Percentiles rank a stretch among this genome's conserved stretches.
Evolutionary conservation across 2,329 filamentous ascomycete species (phyloP).

Genomic region (Talaromyces sp.): DNA sequence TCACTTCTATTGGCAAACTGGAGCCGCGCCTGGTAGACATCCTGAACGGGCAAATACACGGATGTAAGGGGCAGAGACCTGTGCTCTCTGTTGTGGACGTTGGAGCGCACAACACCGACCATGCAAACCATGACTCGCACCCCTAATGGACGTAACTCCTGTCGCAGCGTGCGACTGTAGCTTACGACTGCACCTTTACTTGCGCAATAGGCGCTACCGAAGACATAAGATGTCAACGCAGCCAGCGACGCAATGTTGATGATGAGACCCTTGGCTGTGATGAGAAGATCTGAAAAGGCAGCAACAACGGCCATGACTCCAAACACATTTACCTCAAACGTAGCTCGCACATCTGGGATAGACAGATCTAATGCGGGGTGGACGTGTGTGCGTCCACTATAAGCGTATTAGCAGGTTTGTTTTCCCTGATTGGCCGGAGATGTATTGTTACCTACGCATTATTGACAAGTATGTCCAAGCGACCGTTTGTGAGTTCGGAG

Average conservation of each 20-base stretch:
- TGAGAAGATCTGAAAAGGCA: constrained; percentile 4
- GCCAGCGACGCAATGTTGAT: constrained; percentile 4
- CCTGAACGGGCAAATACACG: background rate
- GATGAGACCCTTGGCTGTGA: background rate
- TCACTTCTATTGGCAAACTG: constrained; percentile 1
- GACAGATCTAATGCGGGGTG: constrained; percentile 2
- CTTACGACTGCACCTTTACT: constrained; percentile 4
- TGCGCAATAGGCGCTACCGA: constrained; percentile 8
- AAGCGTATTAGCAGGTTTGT: background rate
- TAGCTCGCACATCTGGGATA: background rate
- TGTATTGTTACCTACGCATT: constrained; percentile 1
- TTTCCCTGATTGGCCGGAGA: background rate
- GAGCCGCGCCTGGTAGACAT: background rate
- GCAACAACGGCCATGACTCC: constrained; percentile 5
- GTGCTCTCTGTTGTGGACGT: constrained; percentile 9
- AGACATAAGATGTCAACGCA: background rate
- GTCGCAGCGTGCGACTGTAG: background rate
- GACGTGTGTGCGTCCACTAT: constrained; percentile 1
- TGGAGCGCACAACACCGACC: constrained; percentile 4
- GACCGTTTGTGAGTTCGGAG: background rate
- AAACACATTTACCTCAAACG: constrained; percentile 6
- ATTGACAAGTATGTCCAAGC: constrained; percentile 5
- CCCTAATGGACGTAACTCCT: constrained; percentile 2
- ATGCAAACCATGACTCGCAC: constrained; percentile 8
- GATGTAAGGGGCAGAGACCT: background rate